Base-by-base conservation (phyloP, 495 filamentous ascomycete genomes). In the Gamarada debralockiae region DNA sequence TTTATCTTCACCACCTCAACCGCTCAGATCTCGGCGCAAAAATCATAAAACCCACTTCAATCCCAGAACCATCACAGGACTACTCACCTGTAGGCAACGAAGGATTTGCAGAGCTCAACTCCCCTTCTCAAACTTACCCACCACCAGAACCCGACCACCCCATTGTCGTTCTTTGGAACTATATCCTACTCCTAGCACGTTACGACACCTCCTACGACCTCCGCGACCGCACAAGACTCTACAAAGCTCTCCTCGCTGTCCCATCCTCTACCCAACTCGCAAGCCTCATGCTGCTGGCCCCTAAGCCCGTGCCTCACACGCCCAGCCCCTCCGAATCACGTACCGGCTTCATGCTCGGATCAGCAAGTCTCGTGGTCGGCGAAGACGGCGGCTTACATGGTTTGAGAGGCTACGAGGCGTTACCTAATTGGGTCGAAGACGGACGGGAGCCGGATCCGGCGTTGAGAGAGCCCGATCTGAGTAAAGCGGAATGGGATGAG, bases 141-240 rank as follows among this genome's bases (percentile, higher is more conserved):
- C 56, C 59, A 6, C 58, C 50, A 18, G 72, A 80, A 54, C 74
- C 82, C 29, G 73, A 78, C 36, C 81, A 88, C 60, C 84, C 86
- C 0, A 83, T 92, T 40, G 79, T 82, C 6, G 70, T 85, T 18
- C 78, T 98, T 13, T 97, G 89, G 83, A 76, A 78, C 18, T 95
- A 98, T 62, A 81, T 92, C 40, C 74, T 93, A 4, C 81, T 92
- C 29, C 78, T 98, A 6, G 86, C 84, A 12, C 82, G 93, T 53
- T 98, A 97, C 63, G 92, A 96, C 58, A 87, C 84, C 0, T 96
- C 92, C 3, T 98, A 97, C 65, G 91, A 96, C 62, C 81, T 97
- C 3, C 89, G 93, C 34, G 93, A 97, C 61, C 87, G 93, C 18
- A 81, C 91, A 1, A 79, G 93, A 7, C 71, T 96, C 23, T 97